Base-by-base conservation (phyloP, 495 filamentous ascomycete genomes). In the Glutinoglossum americanum region DNA sequence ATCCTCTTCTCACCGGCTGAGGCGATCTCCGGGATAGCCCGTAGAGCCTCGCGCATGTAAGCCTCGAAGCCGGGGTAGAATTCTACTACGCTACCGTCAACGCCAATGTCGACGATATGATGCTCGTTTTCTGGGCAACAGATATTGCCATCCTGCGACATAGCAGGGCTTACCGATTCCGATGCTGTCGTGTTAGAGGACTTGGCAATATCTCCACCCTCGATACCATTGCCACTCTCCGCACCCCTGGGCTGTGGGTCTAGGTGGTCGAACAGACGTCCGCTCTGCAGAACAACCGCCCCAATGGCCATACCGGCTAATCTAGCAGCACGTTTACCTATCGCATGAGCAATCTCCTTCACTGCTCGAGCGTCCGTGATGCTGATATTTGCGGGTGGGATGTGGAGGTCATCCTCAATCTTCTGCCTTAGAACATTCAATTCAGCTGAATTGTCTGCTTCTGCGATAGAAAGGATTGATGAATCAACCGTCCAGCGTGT, bases 41-140 rank as follows among this genome's bases (percentile, higher is more conserved):
- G 70, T 55, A 95, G 67, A 26, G 84, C 84, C 62, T 88, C 84
- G 26, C 81, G 79, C 65, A 95, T 76, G 68, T 85, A 77, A 21
- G 78, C 80, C 62, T 89, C 79, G 67, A 94, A 96, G 61, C 79
- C 79, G 26, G 89, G 89, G 69, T 94, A 95, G 71, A 86, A 89
- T 68, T 96, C 89, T 1, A 95, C 87, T 35, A 96, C 70, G 65
- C 78, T 83, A 62, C 89, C 89, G 65, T 96, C 89, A 17, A 95
- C 89, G 64, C 89, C 89, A 57, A 96, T 76, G 66, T 96, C 89
- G 45, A 96, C 73, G 11, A 83, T 72, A 33, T 85, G 10, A 51
- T 19, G 27, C 37, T 41, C 15, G 37, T 11, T 17, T 41, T 9
- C 4, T n/a, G n/a, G n/a, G n/a, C n/a, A n/a, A n/a, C n/a, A n/a